A percentile compares a stretch with the other conserved stretches of the same genome.
phyloP scores from a whole-genome alignment of 2,329 filamentous ascomycete genomes.

The Aspergillus ruber region DNA sequence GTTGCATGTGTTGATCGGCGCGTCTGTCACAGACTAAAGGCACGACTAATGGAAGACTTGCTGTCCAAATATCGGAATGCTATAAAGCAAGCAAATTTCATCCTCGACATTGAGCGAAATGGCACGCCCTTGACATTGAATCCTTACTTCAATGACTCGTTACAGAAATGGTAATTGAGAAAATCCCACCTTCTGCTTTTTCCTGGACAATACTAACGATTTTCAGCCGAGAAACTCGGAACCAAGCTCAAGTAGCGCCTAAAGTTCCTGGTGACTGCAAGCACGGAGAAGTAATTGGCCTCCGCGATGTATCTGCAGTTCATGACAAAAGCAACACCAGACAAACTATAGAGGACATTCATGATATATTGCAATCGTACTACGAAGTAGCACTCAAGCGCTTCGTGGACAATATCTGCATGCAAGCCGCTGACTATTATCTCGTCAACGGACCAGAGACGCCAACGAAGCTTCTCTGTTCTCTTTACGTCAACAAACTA shows the following conservation, averaged over 20 bases:
- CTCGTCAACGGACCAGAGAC: conserved; percentile 46
- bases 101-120: conserved; percentile 48
- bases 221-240: background rate
- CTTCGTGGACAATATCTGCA: conserved; percentile 58
- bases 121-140: conserved; percentile 47
- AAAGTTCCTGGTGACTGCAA: background rate
- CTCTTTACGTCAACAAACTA: conserved; percentile 46
- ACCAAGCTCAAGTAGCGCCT: background rate
- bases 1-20: conserved; percentile 39
- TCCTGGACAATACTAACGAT: background rate
- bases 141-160: conserved; percentile 44
- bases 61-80: conserved; percentile 42
- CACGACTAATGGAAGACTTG: conserved; percentile 42
- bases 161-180: conserved; percentile 30
- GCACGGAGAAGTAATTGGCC: background rate
- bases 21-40: conserved; percentile 40
- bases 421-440: conserved; percentile 51
- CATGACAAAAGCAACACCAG: conserved; percentile 8
- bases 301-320: background rate
- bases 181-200: conserved; percentile 2
- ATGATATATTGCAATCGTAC: conserved; percentile 55
- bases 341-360: conserved; percentile 43
- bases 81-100: conserved; percentile 44
- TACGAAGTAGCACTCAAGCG: conserved; percentile 56
- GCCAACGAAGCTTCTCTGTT: conserved; percentile 49